phyloP scores from a whole-genome alignment of 495 filamentous ascomycete species.

The Clavariopsis aquatica region DNA sequence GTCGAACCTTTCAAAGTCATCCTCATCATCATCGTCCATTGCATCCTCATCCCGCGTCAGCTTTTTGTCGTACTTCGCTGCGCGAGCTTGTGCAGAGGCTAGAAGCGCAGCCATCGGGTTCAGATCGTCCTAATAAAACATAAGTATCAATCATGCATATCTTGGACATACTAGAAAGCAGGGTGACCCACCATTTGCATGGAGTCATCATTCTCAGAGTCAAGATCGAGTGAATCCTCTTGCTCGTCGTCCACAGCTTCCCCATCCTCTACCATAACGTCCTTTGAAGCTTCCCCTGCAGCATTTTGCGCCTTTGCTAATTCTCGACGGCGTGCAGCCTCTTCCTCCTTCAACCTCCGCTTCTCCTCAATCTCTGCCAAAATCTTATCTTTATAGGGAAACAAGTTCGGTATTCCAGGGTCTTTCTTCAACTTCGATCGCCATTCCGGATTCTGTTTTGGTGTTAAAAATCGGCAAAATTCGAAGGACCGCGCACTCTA shows the following conservation, averaged over 20 bases:
- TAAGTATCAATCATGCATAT: conserved; percentile 7
- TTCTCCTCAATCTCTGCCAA: conserved; percentile 91
- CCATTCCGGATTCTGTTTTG: conserved; percentile 81
- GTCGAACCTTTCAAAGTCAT: conserved; percentile 45
- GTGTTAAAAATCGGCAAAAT: background rate
- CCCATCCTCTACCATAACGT: conserved; percentile 50
- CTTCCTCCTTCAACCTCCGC: conserved; percentile 76
- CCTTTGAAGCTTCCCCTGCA: conserved; percentile 48
- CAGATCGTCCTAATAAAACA: conserved; percentile 58
- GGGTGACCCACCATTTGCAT: conserved; percentile 39
- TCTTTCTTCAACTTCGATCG: conserved; percentile 91
- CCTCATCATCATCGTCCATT: conserved; percentile 53
- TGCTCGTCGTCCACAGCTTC: conserved; percentile 52
- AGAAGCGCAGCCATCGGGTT: conserved; percentile 93
- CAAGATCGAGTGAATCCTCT: conserved; percentile 42
- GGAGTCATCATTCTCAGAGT: conserved; percentile 48
- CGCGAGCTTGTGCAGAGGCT: conserved; percentile 84
- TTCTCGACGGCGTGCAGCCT: conserved; percentile 67
- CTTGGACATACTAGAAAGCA: conserved; percentile 36
- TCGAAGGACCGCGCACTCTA: too few species aligned
- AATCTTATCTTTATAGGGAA: conserved; percentile 95
- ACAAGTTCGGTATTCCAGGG: conserved; percentile 93
- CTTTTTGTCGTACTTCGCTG: conserved; percentile 70
- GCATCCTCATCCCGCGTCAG: conserved; percentile 53
- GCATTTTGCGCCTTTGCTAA: conserved; percentile 64